These are phyloP conservation scores for Herpotrichia juniperi DNA, from an alignment of 2,329 filamentous ascomycete species.

Conservation along the genomic window DNA sequence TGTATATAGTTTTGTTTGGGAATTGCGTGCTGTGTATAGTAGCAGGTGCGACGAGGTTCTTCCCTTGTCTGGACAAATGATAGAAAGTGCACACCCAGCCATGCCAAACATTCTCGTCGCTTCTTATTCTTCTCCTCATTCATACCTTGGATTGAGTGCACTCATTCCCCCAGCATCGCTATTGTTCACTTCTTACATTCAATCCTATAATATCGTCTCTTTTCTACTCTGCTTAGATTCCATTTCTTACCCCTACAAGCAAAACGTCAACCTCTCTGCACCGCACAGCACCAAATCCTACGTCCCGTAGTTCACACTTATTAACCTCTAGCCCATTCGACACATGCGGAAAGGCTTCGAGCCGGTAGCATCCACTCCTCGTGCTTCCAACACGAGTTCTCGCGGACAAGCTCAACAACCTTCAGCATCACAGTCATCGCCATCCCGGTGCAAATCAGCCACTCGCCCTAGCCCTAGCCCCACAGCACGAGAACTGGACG, in stretches of 20 bases:
- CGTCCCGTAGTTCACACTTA: background rate
- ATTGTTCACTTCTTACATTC: constrained; percentile 14
- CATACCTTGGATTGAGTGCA: constrained; percentile 20
- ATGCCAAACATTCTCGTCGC: constrained; percentile 1
- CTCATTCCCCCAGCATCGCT: constrained; percentile 24
- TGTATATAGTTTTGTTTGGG: constrained; percentile 50
- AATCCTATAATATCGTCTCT: constrained; percentile 21
- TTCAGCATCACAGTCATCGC: constrained; percentile 8
- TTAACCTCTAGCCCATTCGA: background rate
- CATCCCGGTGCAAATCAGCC: constrained; percentile 11
- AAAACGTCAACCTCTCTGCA: constrained; percentile 12
- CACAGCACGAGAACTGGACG: constrained; percentile 9
- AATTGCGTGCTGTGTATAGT: constrained; percentile 44
- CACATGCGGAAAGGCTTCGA: constrained; percentile 31
- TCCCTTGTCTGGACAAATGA: constrained; percentile 37
- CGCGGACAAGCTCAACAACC: constrained; percentile 16
- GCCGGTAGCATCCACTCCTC: constrained; percentile 24
- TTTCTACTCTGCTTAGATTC: constrained; percentile 9
- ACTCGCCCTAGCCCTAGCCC: constrained; percentile 9
- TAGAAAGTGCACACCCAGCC: constrained; percentile 38
- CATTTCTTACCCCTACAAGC: constrained; percentile 9
- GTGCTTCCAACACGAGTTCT: constrained; percentile 12
- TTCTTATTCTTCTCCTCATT: constrained; percentile 8
- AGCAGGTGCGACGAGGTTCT: constrained; percentile 32
- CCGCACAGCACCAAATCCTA: constrained; percentile 1